Base-by-base conservation (phyloP, 371 early-diverging fungal species). In the Zychaea mexicana region DNA sequence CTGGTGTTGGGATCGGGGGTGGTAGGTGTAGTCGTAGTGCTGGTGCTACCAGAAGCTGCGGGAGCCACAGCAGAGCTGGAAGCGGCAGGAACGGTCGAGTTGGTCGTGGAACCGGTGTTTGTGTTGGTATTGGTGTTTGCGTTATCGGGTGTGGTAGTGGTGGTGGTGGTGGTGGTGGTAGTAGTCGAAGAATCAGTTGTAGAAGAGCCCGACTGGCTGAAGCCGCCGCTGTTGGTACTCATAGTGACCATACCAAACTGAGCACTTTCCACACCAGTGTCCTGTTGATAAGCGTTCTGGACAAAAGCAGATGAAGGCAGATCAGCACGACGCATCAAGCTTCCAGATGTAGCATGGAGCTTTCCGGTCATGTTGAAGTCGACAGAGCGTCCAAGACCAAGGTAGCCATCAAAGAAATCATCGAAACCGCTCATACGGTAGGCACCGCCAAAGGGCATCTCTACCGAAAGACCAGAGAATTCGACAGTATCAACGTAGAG, bases 371-470 rank as follows among this genome's bases (percentile, higher is more conserved):
- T 30, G 60, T 73, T 76, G 12, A 76, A 68, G 22, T 78, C 66
- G 46, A 81, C 68, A 57, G 57, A 65, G 55, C 73, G 72, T 56
- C 82, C 82, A 26, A 81, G 68, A 61, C 82, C 82, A 45, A 81
- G 68, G 33, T 71, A 81, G n/a, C 82, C 82, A 66, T 81, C 82
- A 27, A 78, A 81, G 12, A 78, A 78, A 49, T 67, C 10, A 27
- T 70, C 62, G 33, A 81, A 81, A 26, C 71, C 67, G 28, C 72
- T 65, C 82, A 81, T 81, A n/a, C 65, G 65, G 52, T 78, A 74
- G 24, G 82, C 82, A 64, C 71, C 68, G 54, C 82, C 82, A 33
- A 81, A 75, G 28, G 79, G 77, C 77, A 78, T 76, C 36, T 73
- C 47, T 2, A 78, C 77, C 13, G 49, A 71, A 12, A 77, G 12